Percentiles rank a stretch among this genome's conserved stretches.
Conservation (phyloP, 2,329 filamentous ascomycete species). For the Hortaea werneckii region DNA sequence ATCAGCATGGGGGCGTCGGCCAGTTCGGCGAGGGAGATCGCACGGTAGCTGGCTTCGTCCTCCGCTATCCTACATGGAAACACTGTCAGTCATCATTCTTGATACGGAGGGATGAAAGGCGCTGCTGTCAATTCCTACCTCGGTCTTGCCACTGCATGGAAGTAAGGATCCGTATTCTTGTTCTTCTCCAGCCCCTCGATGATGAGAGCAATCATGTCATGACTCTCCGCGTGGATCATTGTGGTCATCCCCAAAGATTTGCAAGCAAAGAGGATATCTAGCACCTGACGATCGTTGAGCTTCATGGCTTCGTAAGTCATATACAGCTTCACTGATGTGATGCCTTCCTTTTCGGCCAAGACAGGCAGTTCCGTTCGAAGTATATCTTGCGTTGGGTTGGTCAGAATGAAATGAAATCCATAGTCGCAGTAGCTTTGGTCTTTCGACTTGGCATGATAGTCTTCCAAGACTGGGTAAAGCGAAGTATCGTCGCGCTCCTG, state of each 20-base stretch:
- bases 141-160: constrained; percentile 38
- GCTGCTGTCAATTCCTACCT: constrained; percentile 1
- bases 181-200: constrained; percentile 32
- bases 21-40: constrained; percentile 40
- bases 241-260: constrained; percentile 38
- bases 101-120: too few species aligned
- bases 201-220: constrained; percentile 37
- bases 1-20: constrained; percentile 43
- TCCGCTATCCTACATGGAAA: constrained; percentile 27
- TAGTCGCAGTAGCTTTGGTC: constrained; percentile 47
- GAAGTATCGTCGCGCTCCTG: constrained; percentile 39
- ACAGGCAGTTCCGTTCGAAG: constrained; percentile 33
- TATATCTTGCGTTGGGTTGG: constrained; percentile 34
- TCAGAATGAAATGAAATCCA: constrained; percentile 44
- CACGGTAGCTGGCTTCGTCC: constrained; percentile 41
- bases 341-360: constrained; percentile 31
- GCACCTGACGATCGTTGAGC: constrained; percentile 37
- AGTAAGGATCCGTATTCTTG: constrained; percentile 32
- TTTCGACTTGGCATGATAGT: constrained; percentile 37
- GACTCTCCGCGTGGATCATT: constrained; percentile 42
- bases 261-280: constrained; percentile 41
- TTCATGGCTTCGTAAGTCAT: constrained; percentile 45
- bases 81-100: too few species aligned
- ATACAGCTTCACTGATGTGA: constrained; percentile 43
- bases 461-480: constrained; percentile 36